Evolutionary conservation across 2,329 filamentous ascomycete species (phyloP).

Genomic region (Teratosphaeria viscida): DNA sequence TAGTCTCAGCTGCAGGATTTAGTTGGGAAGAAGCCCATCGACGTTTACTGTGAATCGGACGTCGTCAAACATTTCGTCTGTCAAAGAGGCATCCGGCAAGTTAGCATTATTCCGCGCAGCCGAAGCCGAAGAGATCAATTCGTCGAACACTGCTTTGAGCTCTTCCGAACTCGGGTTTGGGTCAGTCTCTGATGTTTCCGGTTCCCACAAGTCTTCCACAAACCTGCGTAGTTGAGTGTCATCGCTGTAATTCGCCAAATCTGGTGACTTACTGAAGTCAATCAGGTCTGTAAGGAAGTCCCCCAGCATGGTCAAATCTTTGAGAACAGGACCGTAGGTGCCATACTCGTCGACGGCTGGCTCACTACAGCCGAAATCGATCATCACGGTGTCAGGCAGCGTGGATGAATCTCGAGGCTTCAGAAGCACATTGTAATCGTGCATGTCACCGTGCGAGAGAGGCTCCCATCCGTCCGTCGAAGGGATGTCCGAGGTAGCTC

Average conservation of each 20-base stretch:
- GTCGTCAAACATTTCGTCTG: not conserved
- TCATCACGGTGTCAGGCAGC: not conserved
- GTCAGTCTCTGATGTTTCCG: not conserved
- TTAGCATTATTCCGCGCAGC: not conserved
- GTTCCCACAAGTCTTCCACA: not conserved
- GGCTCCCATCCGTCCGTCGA: not conserved
- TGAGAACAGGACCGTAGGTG: not conserved
- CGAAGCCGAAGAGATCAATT: not conserved
- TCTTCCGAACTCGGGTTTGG: not conserved
- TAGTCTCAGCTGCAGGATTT: not conserved
- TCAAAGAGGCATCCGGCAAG: not conserved
- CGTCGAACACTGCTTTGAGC: not conserved
- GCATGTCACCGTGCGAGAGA: not conserved
- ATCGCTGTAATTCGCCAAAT: not conserved
- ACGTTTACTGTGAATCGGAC: not conserved
- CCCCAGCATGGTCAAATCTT: not conserved
- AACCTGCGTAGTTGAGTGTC: not conserved
- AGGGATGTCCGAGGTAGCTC: not conserved
- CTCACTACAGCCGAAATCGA: not conserved
- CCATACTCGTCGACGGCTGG: not conserved
- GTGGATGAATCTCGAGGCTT: not conserved
- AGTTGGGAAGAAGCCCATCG: not conserved
- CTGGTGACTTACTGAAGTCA: not conserved
- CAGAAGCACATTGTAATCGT: not conserved
- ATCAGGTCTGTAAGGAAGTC: not conserved